phyloP scores from a whole-genome alignment of 1,284 basidiomycete species.

The Boletus smithii region DNA sequence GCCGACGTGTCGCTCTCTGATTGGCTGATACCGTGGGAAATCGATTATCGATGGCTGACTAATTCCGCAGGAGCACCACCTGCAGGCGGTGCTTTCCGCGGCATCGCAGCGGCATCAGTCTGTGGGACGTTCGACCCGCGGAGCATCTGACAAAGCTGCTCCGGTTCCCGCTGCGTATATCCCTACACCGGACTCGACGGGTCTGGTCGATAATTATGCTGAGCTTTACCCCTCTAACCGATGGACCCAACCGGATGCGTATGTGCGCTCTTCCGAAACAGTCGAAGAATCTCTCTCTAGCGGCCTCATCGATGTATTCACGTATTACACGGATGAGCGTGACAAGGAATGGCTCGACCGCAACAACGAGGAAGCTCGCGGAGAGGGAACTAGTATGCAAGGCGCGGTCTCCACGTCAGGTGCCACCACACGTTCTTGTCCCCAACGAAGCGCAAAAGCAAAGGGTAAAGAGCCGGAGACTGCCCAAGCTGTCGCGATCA shows the following conservation, averaged over 20 bases:
- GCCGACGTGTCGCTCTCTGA: constrained; percentile 44
- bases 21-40: constrained; percentile 47
- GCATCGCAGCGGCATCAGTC: constrained; percentile 58
- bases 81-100: constrained; percentile 82
- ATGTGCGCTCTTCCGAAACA: constrained; percentile 84
- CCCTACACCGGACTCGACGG: constrained; percentile 88
- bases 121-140: constrained; percentile 41
- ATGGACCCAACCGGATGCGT: constrained; percentile 78
- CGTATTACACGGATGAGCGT: constrained; percentile 95
- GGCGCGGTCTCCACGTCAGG: constrained; percentile 55
- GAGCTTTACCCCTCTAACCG: constrained; percentile 66
- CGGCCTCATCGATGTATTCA: constrained; percentile 65
- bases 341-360: constrained; percentile 93
- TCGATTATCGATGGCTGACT: constrained; percentile 63
- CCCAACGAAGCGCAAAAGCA: constrained; percentile 65
- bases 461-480: constrained; percentile 77
- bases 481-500: constrained; percentile 59
- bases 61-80: constrained; percentile 81
- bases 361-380: constrained; percentile 86
- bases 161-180: constrained; percentile 69
- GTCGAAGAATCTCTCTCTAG: constrained; percentile 73
- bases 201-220: constrained; percentile 72
- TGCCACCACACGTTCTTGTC: constrained; percentile 48
- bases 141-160: constrained; percentile 41
- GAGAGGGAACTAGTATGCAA: constrained; percentile 78